Conservation (phyloP, 495 filamentous ascomycete genomes). For the Lepraria neglecta region DNA sequence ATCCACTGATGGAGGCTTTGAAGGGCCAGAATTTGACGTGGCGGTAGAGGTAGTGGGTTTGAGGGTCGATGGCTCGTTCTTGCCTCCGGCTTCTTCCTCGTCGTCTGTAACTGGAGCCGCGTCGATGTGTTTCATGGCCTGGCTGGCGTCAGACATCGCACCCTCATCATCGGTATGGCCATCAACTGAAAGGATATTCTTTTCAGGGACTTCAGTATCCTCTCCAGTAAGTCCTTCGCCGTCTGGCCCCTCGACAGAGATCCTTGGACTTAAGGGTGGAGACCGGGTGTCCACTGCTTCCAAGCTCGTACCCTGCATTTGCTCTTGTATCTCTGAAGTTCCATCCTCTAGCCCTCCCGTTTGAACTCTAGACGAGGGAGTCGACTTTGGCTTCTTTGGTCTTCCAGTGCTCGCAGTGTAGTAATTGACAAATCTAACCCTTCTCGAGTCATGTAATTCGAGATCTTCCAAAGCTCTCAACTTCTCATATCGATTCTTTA, state of each 20-base stretch:
- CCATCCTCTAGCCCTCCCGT: not conserved
- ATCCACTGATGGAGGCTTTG: not conserved
- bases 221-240: not conserved
- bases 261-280: not conserved
- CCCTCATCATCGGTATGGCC: conserved; percentile 1
- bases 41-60: not conserved
- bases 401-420: conserved; percentile 77
- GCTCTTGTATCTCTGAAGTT: not conserved
- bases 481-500: conserved; percentile 61
- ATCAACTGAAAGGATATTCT: not conserved
- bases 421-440: conserved; percentile 80
- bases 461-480: conserved; percentile 65
- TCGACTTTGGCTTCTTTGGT: conserved; percentile 42
- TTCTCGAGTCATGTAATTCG: conserved; percentile 35
- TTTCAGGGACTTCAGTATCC: not conserved
- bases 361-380: conserved; percentile 18
- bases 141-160: not conserved
- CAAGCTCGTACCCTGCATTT: conserved; percentile 3
- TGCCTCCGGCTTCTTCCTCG: conserved; percentile 1
- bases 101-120: conserved; percentile 8
- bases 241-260: not conserved
- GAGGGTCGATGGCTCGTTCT: not conserved
- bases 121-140: conserved; percentile 10
- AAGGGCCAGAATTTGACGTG: not conserved
- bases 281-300: not conserved